These are phyloP conservation scores for Coemansia sp. DNA, from an alignment of 192 early-diverging fungal genomes.

Conservation along the genomic window DNA sequence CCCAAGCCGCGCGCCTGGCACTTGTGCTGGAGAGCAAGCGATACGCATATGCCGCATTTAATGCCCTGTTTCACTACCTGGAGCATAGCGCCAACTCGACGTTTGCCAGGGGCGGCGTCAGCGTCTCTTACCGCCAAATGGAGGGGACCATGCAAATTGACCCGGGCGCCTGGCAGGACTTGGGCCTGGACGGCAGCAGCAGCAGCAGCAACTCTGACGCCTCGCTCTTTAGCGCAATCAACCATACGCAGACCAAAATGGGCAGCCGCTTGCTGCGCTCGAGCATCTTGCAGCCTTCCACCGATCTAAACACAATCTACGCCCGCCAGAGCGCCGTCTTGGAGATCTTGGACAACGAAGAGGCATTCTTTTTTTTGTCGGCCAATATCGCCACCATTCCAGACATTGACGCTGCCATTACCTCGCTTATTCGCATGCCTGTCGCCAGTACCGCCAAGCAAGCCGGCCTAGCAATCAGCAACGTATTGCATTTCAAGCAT, in stretches of 20 bases:
- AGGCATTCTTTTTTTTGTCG: constrained; percentile 56
- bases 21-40: constrained; percentile 33
- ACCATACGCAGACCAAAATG: constrained; percentile 40
- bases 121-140: constrained; percentile 39
- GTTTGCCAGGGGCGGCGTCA: constrained; percentile 23
- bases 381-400: constrained; percentile 48
- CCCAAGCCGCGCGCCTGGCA: constrained; percentile 17
- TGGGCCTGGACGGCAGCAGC: constrained; percentile 18
- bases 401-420: constrained; percentile 64
- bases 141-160: constrained; percentile 55
- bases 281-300: constrained; percentile 77
- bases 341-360: constrained; percentile 53
- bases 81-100: constrained; percentile 9
- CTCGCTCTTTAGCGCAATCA: constrained; percentile 33
- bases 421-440: constrained; percentile 55
- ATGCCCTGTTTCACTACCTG: constrained; percentile 38
- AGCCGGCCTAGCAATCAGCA: constrained; percentile 67
- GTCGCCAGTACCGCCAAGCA: constrained; percentile 58
- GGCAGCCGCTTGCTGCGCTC: constrained; percentile 68
- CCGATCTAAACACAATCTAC: constrained; percentile 42
- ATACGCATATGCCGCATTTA: constrained; percentile 49
- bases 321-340: constrained; percentile 35
- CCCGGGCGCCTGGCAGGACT: constrained; percentile 46
- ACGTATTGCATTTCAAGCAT: constrained; percentile 71
- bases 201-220: background rate